phyloP scores from a whole-genome alignment of 257 asterid species.

The Cruciata laevipes region DNA sequence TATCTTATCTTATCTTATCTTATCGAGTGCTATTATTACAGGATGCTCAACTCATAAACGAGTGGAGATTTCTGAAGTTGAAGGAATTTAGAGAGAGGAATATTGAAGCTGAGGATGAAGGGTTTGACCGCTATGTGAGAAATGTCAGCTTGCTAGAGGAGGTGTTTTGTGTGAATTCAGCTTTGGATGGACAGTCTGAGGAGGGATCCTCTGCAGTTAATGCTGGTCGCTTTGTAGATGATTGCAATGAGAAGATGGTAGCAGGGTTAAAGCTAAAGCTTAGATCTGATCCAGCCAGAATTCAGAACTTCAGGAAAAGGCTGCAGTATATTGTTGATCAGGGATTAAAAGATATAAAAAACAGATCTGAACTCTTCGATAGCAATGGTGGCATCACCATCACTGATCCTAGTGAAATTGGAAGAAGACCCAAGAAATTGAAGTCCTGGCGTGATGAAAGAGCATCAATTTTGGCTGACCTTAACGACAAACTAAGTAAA shows the following conservation, averaged over 20 bases:
- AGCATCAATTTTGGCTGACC: constrained; percentile 39
- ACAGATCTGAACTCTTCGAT: constrained; percentile 32
- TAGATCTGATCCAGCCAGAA: constrained; percentile 51
- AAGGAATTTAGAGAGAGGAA: constrained; percentile 70
- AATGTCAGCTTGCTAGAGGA: constrained; percentile 68
- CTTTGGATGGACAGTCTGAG: constrained; percentile 29
- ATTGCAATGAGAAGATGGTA: constrained; percentile 26
- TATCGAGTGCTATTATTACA: constrained; percentile 21
- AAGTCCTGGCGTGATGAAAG: constrained; percentile 45
- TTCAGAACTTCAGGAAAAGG: constrained; percentile 60
- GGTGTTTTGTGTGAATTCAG: constrained; percentile 49
- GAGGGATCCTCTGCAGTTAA: constrained; percentile 27
- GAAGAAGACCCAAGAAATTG: constrained; percentile 38
- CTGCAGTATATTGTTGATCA: constrained; percentile 62
- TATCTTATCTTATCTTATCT: constrained; percentile 5
- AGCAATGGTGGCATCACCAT: constrained; percentile 22
- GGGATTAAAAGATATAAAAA: constrained; percentile 45
- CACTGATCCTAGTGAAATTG: constrained; percentile 43
- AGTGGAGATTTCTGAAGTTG: constrained; percentile 87
- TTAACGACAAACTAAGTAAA: constrained; percentile 63
- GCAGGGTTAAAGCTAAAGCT: constrained; percentile 52
- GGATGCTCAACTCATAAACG: constrained; percentile 83
- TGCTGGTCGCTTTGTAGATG: constrained; percentile 28
- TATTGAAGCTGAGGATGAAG: constrained; percentile 63
- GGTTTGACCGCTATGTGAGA: constrained; percentile 75